Base-by-base conservation (phyloP, 495 filamentous ascomycete genomes). In the Tuber microsphaerosporum region DNA sequence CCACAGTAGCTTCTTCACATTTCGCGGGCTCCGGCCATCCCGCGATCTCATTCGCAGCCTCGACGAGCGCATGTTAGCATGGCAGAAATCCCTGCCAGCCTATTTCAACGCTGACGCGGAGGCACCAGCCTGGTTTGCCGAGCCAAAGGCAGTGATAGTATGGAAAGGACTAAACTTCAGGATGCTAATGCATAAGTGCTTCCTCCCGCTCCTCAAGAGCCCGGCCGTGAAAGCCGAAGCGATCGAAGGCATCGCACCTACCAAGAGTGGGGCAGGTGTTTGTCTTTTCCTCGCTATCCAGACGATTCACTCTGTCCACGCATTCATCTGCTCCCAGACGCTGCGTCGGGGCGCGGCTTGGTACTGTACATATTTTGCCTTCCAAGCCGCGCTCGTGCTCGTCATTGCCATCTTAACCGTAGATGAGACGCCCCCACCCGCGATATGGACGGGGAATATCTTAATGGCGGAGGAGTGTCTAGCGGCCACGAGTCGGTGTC, bases 291-390 rank as follows among this genome's bases (percentile, higher is more conserved):
- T 80, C 26, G 82, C 84, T n/a, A 68, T 83, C 42, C 75, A 79
- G 34, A 81, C 82, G 0, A 81, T 85, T 5, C 44, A 37, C 16
- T 71, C 69, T 3, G 82, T 84, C 17, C 73, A 72, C n/a, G 73
- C 39, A 16, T 84, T 82, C 72, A 83, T 83, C 51, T 74, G 69
- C 20, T 42, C 71, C 2, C 69, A 79, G 48, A 77, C 71, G 61
- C 70, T 80, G 9, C 72, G 78, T 42, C 73, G 77, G 56, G 81
- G 80, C 16, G 69, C 71, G 0, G 79, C 76, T 19, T 84, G 84
- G 84, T 84, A 84, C 45, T 82, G 75, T 37, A 81, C 80, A 6
- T 85, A 85, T 79, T 84, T 84, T 73, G 75, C 82, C n/a, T 85
- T 85, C 73, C 84, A 85, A 71, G 82, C 82, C 2, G 76, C 78